Evolutionary conservation across 495 filamentous ascomycete genomes (phyloP).

Genomic region (Glonium stellatum): DNA sequence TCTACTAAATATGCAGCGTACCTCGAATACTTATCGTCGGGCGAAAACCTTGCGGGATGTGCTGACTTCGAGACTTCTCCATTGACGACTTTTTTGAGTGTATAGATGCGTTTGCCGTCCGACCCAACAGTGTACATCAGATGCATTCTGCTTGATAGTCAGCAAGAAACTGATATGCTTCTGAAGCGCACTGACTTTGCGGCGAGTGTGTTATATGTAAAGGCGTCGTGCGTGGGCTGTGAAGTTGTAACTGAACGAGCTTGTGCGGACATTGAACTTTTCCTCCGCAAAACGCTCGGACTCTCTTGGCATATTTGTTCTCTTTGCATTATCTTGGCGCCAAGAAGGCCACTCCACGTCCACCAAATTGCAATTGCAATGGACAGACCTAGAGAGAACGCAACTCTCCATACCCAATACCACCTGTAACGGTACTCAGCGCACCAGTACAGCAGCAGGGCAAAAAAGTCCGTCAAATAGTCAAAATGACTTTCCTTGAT

Average conservation of each 20-base stretch:
- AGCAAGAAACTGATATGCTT: background rate
- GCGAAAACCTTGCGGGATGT: conserved; percentile 93
- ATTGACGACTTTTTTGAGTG: conserved; percentile 70
- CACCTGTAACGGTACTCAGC: conserved; percentile 7
- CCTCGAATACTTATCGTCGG: conserved; percentile 95
- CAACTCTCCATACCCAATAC: background rate
- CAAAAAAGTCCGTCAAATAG: background rate
- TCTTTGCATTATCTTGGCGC: background rate
- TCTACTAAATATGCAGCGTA: conserved; percentile 32
- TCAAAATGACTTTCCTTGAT: conserved; percentile 24
- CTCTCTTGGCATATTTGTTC: background rate
- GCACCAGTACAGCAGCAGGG: background rate
- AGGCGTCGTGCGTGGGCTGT: background rate
- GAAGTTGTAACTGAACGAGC: background rate
- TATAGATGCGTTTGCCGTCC: conserved; percentile 79
- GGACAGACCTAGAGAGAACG: too few relatives aligned
- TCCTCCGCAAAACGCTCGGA: background rate
- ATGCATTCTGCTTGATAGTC: conserved; percentile 54
- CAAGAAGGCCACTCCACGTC: conserved; percentile 5
- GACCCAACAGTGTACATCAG: conserved; percentile 78
- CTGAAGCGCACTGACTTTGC: too few relatives aligned
- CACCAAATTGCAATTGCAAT: too few relatives aligned
- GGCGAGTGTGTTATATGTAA: background rate
- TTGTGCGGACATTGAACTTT: conserved; percentile 1
- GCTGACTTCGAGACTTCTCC: conserved; percentile 88